Base-by-base conservation (phyloP, 805 yeast genomes). In the Cyberlindnera samutprakarnensis region DNA sequence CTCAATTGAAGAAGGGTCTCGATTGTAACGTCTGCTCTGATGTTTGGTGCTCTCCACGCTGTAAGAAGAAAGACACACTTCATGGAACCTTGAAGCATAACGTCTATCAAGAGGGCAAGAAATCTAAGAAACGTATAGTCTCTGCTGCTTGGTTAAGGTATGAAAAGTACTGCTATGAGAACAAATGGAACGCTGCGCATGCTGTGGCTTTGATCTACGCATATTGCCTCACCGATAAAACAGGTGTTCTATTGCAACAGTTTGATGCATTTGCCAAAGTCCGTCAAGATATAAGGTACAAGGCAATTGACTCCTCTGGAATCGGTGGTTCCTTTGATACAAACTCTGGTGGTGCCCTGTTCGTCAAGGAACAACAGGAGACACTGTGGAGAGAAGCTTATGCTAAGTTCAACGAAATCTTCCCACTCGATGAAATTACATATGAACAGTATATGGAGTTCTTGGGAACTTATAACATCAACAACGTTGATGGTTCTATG, bases 391-490 rank as follows among this genome's bases (percentile, higher is more conserved):
- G 59, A 28, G 61, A 67, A 29, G 86, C 83, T 0, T 72, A 59
- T 46, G 58, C 58, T 5, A 49, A 67, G 27, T 72, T 84, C 36
- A 51, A 58, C 19, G 50, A 57, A 2, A 71, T 74, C 2, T 75
- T 82, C 43, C 59, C 62, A 14, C 32, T 24, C 12, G 38, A 53
- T 27, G 47, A 49, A 6, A 48, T 65, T 27, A 47, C 65, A 12
- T 73, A 69, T 42, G 72, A 74, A 21, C 75, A 71, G 37, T 85
- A 65, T 47, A 53, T 81, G 52, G 58, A 54, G 35, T 72, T 73
- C 56, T 55, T 84, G 44, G 94, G 94, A 2, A 70, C 77, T 37
- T 80, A 75, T 49, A 80, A 82, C 54, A 70, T 84, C 44, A 84
- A 84, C 56, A 80, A 82, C 46, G 60, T 78, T 31, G 78, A 76